Evolutionary conservation across 1,139 yeast genomes (phyloP), one percentile per base, ranked within the genome.

Genomic region (Debaryomyces nepalensis): DNA sequence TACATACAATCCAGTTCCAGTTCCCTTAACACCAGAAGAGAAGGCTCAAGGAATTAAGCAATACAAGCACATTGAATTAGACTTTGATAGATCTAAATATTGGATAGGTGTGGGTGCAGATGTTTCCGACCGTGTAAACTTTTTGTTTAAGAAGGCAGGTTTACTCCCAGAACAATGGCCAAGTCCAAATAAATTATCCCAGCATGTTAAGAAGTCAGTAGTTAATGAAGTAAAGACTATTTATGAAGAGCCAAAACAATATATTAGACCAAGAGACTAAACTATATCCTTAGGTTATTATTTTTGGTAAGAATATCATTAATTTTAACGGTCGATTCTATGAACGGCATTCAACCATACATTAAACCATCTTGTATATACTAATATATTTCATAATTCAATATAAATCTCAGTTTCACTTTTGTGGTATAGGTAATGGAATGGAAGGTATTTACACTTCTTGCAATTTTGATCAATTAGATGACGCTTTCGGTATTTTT

Each of bases 41-140:
- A 72, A 69, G 49, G 73, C 69, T 16, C 48, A 52, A 30, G 81
- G 82, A n/a, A 66, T 70, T 33, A 72, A 77, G 50, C 89, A 95
- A 16, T 75, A 78, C 42, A 93, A 93, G 61, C 90, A 90, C 53
- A 79, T 93, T 30, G 79, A 82, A 52, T 71, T 93, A 36, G 98
- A 93, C 61, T 89, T 93, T 59, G 82, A 83, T 51, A 81, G 97
- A 53, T 82, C 97, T n/a, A 89, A 89, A 64, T 95, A 93, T 67
- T 93, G 99, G 99, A 70, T 93, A 34, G 97, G 97, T 58, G 96
- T 89, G 11, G 99, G 99, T n/a, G 99, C 98, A 1, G 96, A 87
- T 61, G 96, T 97, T 4, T 83, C 95, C 24, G 91, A 87, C 33
- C 74, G 95, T 4, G 96, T 91, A 9, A 78, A 82, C 4, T 82